Evolutionary conservation across 2,329 filamentous ascomycete species (phyloP).

Genomic region (Ophiostoma sp.): DNA sequence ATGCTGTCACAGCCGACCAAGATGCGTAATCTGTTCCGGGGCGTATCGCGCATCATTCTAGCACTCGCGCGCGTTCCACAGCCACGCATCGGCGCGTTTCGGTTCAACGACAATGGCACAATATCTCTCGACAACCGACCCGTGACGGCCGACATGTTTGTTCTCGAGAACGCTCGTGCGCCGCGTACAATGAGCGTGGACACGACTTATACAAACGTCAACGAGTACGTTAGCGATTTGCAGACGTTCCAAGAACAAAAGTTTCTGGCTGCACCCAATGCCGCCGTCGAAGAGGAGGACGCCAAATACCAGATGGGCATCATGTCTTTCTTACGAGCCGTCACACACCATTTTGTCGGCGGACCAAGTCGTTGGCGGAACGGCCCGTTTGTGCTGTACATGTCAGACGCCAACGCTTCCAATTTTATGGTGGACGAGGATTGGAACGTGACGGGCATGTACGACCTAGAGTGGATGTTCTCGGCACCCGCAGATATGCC

Average conservation of each 20-base stretch:
- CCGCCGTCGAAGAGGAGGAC: conserved; percentile 31
- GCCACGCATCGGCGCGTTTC: conserved; percentile 35
- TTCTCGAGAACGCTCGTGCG: conserved; percentile 40
- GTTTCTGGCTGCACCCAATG: conserved; percentile 35
- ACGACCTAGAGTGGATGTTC: conserved; percentile 40
- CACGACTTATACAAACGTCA: conserved; percentile 37
- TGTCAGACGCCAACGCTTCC: conserved; percentile 36
- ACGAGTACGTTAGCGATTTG: conserved; percentile 35
- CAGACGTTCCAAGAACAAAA: conserved; percentile 34
- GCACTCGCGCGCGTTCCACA: conserved; percentile 36
- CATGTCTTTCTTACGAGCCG: conserved; percentile 19
- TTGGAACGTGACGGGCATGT: conserved; percentile 38
- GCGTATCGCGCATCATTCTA: conserved; percentile 33
- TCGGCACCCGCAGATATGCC: conserved; percentile 36
- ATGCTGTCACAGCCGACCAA: conserved; percentile 17
- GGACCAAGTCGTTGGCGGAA: neutral
- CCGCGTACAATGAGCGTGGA: conserved; percentile 35
- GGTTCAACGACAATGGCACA: conserved; percentile 32
- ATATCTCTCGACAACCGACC: conserved; percentile 27
- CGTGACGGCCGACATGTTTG: conserved; percentile 32
- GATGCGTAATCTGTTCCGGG: conserved; percentile 25
- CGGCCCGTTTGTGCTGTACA: conserved; percentile 32
- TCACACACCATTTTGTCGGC: conserved; percentile 2
- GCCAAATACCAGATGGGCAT: conserved; percentile 36
- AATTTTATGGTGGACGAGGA: conserved; percentile 39